A percentile compares a stretch with the other conserved stretches of the same genome.
These are phyloP conservation scores for Alternaria solani DNA, from an alignment of 2,329 filamentous ascomycete genomes.

Conservation along the genomic window DNA sequence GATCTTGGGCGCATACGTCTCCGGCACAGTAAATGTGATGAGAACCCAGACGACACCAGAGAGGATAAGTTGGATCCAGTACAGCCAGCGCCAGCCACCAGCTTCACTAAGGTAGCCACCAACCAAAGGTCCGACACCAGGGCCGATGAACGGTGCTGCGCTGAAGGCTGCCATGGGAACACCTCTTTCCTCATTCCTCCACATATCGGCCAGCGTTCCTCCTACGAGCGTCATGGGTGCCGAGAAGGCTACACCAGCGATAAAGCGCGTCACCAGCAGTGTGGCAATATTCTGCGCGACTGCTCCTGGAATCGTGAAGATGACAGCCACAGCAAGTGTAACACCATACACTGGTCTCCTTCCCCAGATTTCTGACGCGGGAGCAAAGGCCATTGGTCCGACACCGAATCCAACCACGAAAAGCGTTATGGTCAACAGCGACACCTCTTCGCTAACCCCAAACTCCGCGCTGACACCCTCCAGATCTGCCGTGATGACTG, in stretches of 20 bases:
- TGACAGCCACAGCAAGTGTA: conserved; percentile 73
- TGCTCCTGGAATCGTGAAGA: conserved; percentile 84
- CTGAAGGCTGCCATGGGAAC: conserved; percentile 88
- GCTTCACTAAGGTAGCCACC: conserved; percentile 77
- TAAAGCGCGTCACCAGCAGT: conserved; percentile 76
- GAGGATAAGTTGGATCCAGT: conserved; percentile 86
- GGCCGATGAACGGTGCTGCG: conserved; percentile 83
- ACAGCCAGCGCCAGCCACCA: conserved; percentile 81
- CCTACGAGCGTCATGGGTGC: conserved; percentile 88
- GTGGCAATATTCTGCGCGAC: conserved; percentile 79
- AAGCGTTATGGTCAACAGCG: conserved; percentile 74
- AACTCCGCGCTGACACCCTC: conserved; percentile 70
- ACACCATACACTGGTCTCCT: conserved; percentile 74
- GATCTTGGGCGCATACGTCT: conserved; percentile 85
- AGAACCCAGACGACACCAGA: conserved; percentile 73
- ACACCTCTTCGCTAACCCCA: conserved; percentile 73
- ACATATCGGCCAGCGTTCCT: conserved; percentile 83
- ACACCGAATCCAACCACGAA: conserved; percentile 86
- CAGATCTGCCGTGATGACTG: conserved; percentile 81
- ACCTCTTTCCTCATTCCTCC: conserved; percentile 82
- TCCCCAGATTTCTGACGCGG: conserved; percentile 77
- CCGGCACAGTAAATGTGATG: conserved; percentile 87
- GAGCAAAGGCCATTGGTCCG: conserved; percentile 81
- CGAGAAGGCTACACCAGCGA: conserved; percentile 84
- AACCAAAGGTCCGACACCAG: conserved; percentile 70